Conservation (phyloP, 2,329 filamentous ascomycete species). For the Neonectria neomacrospora region DNA sequence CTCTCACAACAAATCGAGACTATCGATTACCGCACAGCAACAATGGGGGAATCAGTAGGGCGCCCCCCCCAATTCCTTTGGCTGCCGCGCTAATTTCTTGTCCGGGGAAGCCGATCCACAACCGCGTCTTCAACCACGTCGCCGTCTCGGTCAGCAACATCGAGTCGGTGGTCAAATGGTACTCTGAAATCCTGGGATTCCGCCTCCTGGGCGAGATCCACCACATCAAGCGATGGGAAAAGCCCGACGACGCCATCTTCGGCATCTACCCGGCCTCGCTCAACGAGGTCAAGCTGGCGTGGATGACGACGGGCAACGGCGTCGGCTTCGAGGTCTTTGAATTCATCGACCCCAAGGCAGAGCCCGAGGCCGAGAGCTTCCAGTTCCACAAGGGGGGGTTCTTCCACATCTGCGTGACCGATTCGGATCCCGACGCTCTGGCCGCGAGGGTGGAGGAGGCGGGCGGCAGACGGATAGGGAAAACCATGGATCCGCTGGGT, state of each 20-base stretch:
- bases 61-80: neutral
- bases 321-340: constrained; percentile 50
- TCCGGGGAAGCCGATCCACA: constrained; percentile 14
- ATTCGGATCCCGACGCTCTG: constrained; percentile 44
- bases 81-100: constrained; percentile 3
- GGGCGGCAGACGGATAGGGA: constrained; percentile 46
- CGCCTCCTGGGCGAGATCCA: constrained; percentile 14
- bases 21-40: neutral
- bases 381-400: constrained; percentile 46
- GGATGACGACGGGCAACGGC: constrained; percentile 46
- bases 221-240: constrained; percentile 30
- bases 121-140: constrained; percentile 23
- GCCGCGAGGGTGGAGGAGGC: constrained; percentile 39
- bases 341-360: constrained; percentile 43
- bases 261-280: constrained; percentile 45
- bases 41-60: constrained; percentile 9
- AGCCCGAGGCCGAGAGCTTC: constrained; percentile 19
- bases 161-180: constrained; percentile 26
- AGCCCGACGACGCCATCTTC: constrained; percentile 45
- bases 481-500: constrained; percentile 16
- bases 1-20: neutral
- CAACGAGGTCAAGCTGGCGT: constrained; percentile 46
- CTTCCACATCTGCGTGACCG: constrained; percentile 50
- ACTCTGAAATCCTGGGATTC: constrained; percentile 27
- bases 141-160: constrained; percentile 23